Evolutionary conservation across 2,329 filamentous ascomycete species (phyloP).

Genomic region (Didymella glomerata): DNA sequence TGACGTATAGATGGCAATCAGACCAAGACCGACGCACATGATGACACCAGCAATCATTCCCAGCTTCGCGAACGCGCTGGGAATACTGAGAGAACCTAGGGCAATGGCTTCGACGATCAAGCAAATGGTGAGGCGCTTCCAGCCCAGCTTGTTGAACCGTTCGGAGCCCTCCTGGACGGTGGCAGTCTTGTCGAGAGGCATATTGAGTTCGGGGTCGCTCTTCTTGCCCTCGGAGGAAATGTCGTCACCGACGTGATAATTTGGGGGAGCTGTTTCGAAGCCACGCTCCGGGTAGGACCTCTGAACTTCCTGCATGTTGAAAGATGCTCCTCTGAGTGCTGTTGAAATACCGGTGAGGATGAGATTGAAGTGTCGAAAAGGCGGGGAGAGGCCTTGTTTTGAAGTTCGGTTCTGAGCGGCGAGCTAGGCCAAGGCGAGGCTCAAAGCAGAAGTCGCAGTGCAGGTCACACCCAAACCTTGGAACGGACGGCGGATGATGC

Average conservation of each 20-base stretch:
- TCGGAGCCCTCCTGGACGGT: constrained; percentile 49
- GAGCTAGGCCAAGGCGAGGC: constrained; percentile 23
- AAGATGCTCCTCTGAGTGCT: not conserved
- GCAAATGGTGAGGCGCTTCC: constrained; percentile 61
- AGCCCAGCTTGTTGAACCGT: constrained; percentile 56
- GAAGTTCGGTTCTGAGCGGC: constrained; percentile 20
- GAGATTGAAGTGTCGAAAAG: constrained; percentile 4
- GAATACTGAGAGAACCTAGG: constrained; percentile 57
- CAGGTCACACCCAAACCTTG: constrained; percentile 31
- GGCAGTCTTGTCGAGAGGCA: constrained; percentile 41
- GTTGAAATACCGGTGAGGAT: constrained; percentile 7
- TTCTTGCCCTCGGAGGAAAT: constrained; percentile 43
- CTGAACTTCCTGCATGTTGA: constrained; percentile 35
- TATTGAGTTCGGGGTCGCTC: constrained; percentile 45
- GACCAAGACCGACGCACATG: constrained; percentile 58
- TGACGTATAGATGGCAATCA: constrained; percentile 69
- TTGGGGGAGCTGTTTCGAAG: constrained; percentile 28
- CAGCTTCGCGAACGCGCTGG: constrained; percentile 56
- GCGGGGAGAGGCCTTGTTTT: constrained; percentile 28
- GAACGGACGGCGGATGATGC: constrained; percentile 17
- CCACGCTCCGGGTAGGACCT: constrained; percentile 22
- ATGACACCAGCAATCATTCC: constrained; percentile 59
- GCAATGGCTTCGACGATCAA: constrained; percentile 62
- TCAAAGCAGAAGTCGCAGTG: constrained; percentile 32
- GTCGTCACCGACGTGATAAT: constrained; percentile 33